phyloP scores from a whole-genome alignment of 129 eudicot species.

The Silybum marianum region DNA sequence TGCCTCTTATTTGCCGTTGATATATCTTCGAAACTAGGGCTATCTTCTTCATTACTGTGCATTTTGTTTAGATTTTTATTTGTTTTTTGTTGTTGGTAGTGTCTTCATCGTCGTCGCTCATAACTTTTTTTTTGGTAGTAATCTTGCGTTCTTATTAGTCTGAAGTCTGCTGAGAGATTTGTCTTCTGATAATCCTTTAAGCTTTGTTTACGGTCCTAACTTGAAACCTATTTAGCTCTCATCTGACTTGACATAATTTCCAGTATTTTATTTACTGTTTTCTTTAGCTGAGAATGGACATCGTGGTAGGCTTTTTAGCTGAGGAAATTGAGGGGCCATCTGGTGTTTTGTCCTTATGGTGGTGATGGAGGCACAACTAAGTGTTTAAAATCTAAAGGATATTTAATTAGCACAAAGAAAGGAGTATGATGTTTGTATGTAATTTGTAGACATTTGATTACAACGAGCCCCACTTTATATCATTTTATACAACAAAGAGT shows the following conservation, averaged over 20 bases:
- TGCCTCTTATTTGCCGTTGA: not conserved
- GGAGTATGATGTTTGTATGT: not conserved
- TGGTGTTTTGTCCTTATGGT: not conserved
- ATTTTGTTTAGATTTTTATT: not conserved
- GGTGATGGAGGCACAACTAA: not conserved
- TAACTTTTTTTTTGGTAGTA: not conserved
- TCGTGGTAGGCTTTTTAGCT: not conserved
- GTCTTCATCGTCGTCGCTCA: not conserved
- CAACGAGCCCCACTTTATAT: not conserved
- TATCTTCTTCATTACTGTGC: not conserved
- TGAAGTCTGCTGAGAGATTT: not conserved
- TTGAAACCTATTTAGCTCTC: conserved; percentile 36
- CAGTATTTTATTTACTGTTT: conserved; percentile 24
- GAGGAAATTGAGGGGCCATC: not conserved
- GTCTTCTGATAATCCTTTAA: not conserved
- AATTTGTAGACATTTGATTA: not conserved
- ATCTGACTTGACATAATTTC: conserved; percentile 31
- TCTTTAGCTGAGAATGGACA: not conserved
- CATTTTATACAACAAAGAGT: not conserved
- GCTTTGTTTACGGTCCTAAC: not conserved
- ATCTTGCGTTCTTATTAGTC: not conserved
- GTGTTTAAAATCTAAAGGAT: not conserved
- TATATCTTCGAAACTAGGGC: not conserved
- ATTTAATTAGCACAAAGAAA: not conserved
- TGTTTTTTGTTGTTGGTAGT: not conserved